Evolutionary conservation across 441 rosid species (phyloP), one percentile per base, ranked within the genome.

Genomic region (Populus hybrid): DNA sequence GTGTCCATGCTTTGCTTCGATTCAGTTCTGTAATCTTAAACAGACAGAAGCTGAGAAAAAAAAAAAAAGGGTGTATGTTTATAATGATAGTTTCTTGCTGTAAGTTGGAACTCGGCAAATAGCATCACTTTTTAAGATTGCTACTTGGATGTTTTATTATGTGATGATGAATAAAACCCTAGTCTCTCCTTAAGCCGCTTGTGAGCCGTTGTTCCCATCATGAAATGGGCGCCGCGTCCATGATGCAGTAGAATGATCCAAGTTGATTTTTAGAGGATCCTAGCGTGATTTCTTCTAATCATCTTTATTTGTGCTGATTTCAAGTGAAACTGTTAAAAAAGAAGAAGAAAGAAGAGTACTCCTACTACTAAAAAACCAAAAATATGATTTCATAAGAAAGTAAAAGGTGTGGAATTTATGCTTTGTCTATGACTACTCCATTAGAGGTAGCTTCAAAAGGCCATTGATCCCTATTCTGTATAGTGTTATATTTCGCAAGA

Each of bases 1-100:
- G 14, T 46, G 57, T 0, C 18, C 5, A 46, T 46, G 57, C 20
- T 46, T 46, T 46, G 57, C 57, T 46, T 46, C 64, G 77, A 61
- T 61, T 10, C 28, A 61, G 66, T 21, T 21, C 74, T 86, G 90
- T 88, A 86, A 83, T 84, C 79, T 80, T 72, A 80, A 69, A 64
- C n/a, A 24, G 42, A 75, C 61, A 74, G 61, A 38, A 36, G 50
- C 10, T 30, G 26, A 35, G 70, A 11, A 12, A 11, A 3, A 61
- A 59, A 18, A 34, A 35, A 21, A 36, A 70, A 63, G 38, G 79
- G 72, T 80, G 86, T 83, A 73, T 81, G 83, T 82, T 79, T 76
- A 82, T 79, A 69, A 40, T 63, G 67, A 38, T 34, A 1, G 57
- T 23, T 2, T 40, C 4, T 57, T 66, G 59, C 18, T 61, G 28